Conservation (phyloP, 2,329 filamentous ascomycete species). For the Fusarium sp. region DNA sequence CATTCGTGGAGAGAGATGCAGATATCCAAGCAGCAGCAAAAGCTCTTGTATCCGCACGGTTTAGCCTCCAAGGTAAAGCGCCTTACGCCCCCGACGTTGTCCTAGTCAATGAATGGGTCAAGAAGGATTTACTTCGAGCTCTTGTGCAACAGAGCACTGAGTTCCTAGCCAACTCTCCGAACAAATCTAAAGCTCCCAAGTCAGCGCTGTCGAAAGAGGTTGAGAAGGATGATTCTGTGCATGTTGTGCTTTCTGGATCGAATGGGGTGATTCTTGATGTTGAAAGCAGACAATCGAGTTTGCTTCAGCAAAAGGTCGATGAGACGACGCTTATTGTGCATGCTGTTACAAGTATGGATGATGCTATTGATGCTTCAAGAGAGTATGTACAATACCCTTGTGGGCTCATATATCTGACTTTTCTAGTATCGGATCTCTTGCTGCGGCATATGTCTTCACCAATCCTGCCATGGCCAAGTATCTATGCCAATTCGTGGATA, state of each 20-base stretch:
- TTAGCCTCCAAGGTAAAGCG: slow-evolving; percentile 28
- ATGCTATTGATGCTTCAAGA: slow-evolving; percentile 18
- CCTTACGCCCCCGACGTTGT: slow-evolving; percentile 39
- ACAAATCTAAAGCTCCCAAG: neutral
- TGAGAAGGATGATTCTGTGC: slow-evolving; percentile 19
- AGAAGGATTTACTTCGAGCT: slow-evolving; percentile 34
- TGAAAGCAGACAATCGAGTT: slow-evolving; percentile 7
- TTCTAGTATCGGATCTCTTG: slow-evolving; percentile 10
- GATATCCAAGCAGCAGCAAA: slow-evolving; percentile 32
- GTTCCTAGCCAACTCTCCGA: neutral
- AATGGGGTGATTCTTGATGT: slow-evolving; percentile 25
- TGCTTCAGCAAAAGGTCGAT: slow-evolving; percentile 13
- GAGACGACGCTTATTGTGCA: slow-evolving; percentile 24
- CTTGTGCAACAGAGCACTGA: slow-evolving; percentile 29
- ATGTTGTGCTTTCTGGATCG: slow-evolving; percentile 20
- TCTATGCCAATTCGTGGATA: slow-evolving; percentile 20
- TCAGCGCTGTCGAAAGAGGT: neutral
- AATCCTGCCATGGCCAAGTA: slow-evolving; percentile 28
- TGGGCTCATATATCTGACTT: neutral
- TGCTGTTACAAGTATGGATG: slow-evolving; percentile 32
- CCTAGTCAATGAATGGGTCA: slow-evolving; percentile 40
- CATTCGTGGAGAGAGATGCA: slow-evolving; percentile 39
- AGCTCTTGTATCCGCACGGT: slow-evolving; percentile 27
- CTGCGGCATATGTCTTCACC: slow-evolving; percentile 26
- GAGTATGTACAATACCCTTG: neutral